These are phyloP conservation scores for Knoxia roxburghii DNA, from an alignment of 257 asterid species.

Conservation along the genomic window DNA sequence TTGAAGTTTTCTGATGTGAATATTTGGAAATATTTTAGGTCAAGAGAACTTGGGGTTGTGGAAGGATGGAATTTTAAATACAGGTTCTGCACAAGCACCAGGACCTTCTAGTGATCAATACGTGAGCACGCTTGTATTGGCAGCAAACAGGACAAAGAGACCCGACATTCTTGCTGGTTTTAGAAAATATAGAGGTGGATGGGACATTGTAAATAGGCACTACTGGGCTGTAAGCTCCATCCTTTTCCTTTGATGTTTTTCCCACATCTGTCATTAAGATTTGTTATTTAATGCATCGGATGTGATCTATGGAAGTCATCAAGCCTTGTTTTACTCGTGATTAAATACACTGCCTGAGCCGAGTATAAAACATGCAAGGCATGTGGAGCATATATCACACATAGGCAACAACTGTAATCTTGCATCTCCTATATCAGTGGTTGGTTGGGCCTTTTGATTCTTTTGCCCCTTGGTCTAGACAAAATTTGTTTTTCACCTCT, in stretches of 20 bases:
- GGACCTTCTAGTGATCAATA: constrained; percentile 41
- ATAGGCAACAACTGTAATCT: background rate
- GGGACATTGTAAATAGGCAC: constrained; percentile 91
- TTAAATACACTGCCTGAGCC: background rate
- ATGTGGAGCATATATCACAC: background rate
- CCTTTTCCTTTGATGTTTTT: background rate
- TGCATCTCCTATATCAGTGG: background rate
- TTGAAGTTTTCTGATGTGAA: constrained; percentile 1
- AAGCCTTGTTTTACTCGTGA: background rate
- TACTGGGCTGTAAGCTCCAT: constrained; percentile 76
- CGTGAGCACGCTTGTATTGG: constrained; percentile 62
- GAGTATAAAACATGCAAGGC: background rate
- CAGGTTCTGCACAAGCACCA: constrained; percentile 55
- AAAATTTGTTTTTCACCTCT: background rate
- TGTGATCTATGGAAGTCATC: background rate
- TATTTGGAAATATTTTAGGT: constrained; percentile 36
- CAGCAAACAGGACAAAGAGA: constrained; percentile 72
- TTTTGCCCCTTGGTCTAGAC: background rate
- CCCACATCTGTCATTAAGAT: background rate
- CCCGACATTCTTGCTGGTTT: constrained; percentile 72
- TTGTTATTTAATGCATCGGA: background rate
- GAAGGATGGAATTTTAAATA: constrained; percentile 58
- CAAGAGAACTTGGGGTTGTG: constrained; percentile 59
- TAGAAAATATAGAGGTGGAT: constrained; percentile 88
- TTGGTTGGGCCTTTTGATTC: background rate